Evolutionary conservation across 495 filamentous ascomycete genomes (phyloP).

Genomic region (Patellaria atrata): DNA sequence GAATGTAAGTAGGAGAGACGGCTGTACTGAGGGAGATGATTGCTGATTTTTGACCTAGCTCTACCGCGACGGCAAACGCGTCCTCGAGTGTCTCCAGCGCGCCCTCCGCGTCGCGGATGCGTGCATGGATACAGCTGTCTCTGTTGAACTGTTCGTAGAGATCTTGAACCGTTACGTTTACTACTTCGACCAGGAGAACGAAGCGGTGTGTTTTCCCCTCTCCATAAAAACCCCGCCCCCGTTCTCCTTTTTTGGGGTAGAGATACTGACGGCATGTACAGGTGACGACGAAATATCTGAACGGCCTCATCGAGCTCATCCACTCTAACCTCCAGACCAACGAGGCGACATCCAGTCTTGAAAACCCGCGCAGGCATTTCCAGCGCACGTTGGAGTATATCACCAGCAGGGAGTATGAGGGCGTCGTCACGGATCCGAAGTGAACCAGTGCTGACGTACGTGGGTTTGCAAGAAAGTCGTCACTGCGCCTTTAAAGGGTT

Average conservation of each 20-base stretch:
- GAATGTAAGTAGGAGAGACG: slow-evolving; percentile 42
- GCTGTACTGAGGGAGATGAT: slow-evolving; percentile 3
- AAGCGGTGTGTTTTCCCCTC: slow-evolving; percentile 46
- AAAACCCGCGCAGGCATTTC: slow-evolving; percentile 83
- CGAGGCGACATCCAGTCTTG: slow-evolving; percentile 64
- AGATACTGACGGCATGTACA: slow-evolving; percentile 20
- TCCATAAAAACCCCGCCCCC: not conserved
- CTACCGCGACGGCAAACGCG: slow-evolving; percentile 92
- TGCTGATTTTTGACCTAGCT: slow-evolving; percentile 40
- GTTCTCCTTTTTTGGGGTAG: not conserved
- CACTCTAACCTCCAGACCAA: slow-evolving; percentile 85
- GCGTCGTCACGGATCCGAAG: slow-evolving; percentile 63
- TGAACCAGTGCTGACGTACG: too few relatives aligned
- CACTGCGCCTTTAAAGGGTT: too few relatives aligned
- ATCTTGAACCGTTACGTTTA: slow-evolving; percentile 97
- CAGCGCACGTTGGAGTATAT: slow-evolving; percentile 90
- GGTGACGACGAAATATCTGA: slow-evolving; percentile 96
- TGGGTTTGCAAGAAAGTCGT: too few relatives aligned
- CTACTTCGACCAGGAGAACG: slow-evolving; percentile 98
- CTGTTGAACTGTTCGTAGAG: slow-evolving; percentile 94
- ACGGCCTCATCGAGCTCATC: slow-evolving; percentile 95
- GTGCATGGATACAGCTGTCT: slow-evolving; percentile 98
- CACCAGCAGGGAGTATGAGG: slow-evolving; percentile 78
- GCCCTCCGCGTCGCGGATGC: slow-evolving; percentile 93
- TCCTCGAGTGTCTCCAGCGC: slow-evolving; percentile 89